Conservation (phyloP, 306 rosid species). For the Senna siamea region DNA sequence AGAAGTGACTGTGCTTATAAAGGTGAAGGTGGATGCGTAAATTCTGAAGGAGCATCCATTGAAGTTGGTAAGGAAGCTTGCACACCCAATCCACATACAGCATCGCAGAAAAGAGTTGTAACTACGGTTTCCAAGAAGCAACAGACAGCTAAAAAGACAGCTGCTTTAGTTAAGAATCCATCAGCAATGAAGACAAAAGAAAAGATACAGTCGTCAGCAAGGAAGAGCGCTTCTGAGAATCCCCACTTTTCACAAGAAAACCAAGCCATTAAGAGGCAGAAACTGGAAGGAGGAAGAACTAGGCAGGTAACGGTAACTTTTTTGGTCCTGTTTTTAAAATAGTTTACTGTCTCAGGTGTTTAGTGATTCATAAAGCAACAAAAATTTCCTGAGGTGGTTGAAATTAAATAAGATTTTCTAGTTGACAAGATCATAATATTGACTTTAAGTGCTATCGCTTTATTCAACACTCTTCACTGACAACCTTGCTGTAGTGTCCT, state of each 20-base stretch:
- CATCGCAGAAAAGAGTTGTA: conserved; percentile 48
- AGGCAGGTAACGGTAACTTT: conserved; percentile 66
- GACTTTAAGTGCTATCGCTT: background rate
- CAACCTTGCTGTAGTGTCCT: background rate
- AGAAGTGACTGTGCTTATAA: background rate
- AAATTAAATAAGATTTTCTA: background rate
- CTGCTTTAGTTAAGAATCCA: conserved; percentile 26
- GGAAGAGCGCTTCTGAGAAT: conserved; percentile 54
- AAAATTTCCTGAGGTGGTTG: background rate
- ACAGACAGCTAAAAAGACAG: conserved; percentile 58
- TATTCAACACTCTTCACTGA: background rate
- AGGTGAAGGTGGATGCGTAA: background rate
- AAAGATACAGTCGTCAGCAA: conserved; percentile 37
- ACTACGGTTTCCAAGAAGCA: conserved; percentile 63
- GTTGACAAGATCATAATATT: background rate
- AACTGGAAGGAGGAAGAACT: conserved; percentile 81
- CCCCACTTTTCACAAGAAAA: conserved; percentile 69
- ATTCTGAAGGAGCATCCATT: conserved; percentile 43
- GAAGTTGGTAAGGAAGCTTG: conserved; percentile 59
- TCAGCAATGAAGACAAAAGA: conserved; percentile 12
- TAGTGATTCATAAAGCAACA: background rate
- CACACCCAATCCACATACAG: conserved; percentile 62
- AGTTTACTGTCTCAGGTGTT: background rate
- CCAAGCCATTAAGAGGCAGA: conserved; percentile 94
- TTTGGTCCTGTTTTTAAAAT: background rate